phyloP scores from a whole-genome alignment of 176 grass and related monocot species.

The Phragmites australis region DNA sequence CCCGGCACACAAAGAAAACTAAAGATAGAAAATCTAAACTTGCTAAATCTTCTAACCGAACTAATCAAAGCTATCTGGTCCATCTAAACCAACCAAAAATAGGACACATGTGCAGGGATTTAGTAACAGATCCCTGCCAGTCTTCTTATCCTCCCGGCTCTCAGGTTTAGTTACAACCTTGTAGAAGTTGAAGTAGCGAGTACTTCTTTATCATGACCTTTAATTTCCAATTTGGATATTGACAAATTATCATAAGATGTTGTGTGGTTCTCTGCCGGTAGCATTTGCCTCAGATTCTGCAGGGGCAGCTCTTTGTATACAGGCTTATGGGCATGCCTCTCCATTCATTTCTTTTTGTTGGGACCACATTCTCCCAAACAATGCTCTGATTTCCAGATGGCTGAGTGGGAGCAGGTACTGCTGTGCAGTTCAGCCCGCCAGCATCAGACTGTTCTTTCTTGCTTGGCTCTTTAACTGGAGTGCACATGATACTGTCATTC shows the following conservation, averaged over 20 bases:
- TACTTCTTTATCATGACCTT: slow-evolving; percentile 1
- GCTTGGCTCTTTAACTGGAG: slow-evolving; percentile 46
- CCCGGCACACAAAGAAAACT: too few relatives aligned
- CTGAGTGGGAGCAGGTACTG: slow-evolving; percentile 28
- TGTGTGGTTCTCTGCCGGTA: not conserved
- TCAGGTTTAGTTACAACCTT: slow-evolving; percentile 30
- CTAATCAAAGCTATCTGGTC: too few relatives aligned
- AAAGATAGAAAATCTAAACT: too few relatives aligned
- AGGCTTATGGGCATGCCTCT: slow-evolving; percentile 56
- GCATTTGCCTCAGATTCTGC: slow-evolving; percentile 36
- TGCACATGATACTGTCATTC: slow-evolving; percentile 45
- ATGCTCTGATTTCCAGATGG: slow-evolving; percentile 36
- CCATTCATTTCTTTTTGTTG: slow-evolving; percentile 54
- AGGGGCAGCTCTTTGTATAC: slow-evolving; percentile 41
- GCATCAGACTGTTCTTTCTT: slow-evolving; percentile 50
- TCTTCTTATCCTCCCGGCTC: slow-evolving; percentile 30
- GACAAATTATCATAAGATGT: slow-evolving; percentile 6
- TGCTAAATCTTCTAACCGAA: too few relatives aligned
- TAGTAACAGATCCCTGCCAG: slow-evolving; percentile 13
- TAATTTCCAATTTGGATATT: slow-evolving; percentile 24
- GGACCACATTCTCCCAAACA: slow-evolving; percentile 15
- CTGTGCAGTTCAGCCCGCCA: not conserved
- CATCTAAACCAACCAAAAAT: too few relatives aligned
- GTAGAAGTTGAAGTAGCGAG: slow-evolving; percentile 30
- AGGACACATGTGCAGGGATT: too few relatives aligned